A percentile compares a stretch with the other conserved stretches of the same genome.
Evolutionary conservation across 768 basidiomycete genomes (phyloP).

Genomic region (Tulasnella sp.): DNA sequence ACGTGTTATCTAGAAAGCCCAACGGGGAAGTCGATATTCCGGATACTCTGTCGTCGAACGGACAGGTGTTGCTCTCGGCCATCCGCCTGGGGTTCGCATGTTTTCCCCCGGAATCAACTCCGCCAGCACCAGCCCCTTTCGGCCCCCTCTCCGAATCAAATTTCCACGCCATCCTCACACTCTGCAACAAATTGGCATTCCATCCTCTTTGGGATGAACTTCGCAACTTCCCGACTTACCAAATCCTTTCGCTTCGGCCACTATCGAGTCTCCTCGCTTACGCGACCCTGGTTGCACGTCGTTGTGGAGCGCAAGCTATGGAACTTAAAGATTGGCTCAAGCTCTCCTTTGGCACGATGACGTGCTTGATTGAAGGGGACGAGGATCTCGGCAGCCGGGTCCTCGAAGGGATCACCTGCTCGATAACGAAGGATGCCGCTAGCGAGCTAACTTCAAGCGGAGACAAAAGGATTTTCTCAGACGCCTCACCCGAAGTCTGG

Average conservation of each 20-base stretch:
- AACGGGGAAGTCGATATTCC: not conserved
- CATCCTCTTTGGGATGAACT: not conserved
- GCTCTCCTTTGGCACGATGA: constrained; percentile 57
- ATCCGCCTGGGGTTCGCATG: constrained; percentile 1
- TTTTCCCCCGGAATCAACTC: constrained; percentile 11
- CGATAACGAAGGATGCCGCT: constrained; percentile 35
- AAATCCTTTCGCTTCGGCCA: constrained; percentile 45
- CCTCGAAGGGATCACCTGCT: constrained; percentile 37
- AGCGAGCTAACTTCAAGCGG: constrained; percentile 18
- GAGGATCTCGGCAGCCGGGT: constrained; percentile 55
- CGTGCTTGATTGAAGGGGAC: constrained; percentile 65
- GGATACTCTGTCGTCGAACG: not conserved
- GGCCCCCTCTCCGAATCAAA: constrained; percentile 12
- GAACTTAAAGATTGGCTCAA: constrained; percentile 51
- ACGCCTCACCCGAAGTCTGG: constrained; percentile 26
- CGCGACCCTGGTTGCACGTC: constrained; percentile 59
- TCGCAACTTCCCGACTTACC: constrained; percentile 9
- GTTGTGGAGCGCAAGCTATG: constrained; percentile 43
- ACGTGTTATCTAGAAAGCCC: not conserved
- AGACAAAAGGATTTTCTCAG: constrained; percentile 26
- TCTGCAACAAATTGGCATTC: constrained; percentile 13
- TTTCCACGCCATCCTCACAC: not conserved
- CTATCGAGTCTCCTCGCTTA: constrained; percentile 51
- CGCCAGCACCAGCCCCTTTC: not conserved
- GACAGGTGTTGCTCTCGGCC: not conserved